Evolutionary conservation across 768 basidiomycete species (phyloP).

Genomic region (Leucocoprinus sp.): DNA sequence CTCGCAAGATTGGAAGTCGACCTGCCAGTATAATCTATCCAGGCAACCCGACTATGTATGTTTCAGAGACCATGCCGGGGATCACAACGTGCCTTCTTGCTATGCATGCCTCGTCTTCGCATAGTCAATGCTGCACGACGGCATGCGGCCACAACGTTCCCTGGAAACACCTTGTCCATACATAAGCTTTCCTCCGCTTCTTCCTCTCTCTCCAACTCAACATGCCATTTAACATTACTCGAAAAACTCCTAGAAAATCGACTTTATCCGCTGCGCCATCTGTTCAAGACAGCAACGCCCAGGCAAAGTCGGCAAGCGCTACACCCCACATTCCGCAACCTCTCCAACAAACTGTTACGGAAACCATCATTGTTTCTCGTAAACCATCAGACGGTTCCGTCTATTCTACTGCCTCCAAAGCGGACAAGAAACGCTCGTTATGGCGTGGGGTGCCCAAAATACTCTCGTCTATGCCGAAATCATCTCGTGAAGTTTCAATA

Average conservation of each 20-base stretch:
- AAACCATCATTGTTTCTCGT: neutral
- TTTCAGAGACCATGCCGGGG: no score
- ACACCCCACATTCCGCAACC: neutral
- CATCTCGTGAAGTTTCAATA: slow-evolving; percentile 2
- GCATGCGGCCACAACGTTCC: slow-evolving; percentile 6
- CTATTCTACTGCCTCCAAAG: neutral
- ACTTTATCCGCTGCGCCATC: neutral
- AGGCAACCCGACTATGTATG: no score
- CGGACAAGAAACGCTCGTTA: slow-evolving; percentile 2
- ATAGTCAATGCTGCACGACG: neutral
- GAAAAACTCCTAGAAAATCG: slow-evolving; percentile 1
- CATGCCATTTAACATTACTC: slow-evolving; percentile 2
- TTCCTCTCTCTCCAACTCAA: neutral
- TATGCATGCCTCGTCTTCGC: neutral
- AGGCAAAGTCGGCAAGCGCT: neutral
- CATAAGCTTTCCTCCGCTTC: slow-evolving; percentile 1
- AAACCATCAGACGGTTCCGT: slow-evolving; percentile 4
- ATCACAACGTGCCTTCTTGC: neutral
- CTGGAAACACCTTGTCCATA: slow-evolving; percentile 4
- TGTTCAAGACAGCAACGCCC: neutral
- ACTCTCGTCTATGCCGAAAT: slow-evolving; percentile 1
- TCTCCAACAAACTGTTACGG: neutral
- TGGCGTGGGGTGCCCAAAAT: slow-evolving; percentile 6
- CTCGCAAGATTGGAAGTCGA: no score
- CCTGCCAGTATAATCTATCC: no score